Conservation (phyloP, 2,329 filamentous ascomycete species). For the Incumbomyces lentus region DNA sequence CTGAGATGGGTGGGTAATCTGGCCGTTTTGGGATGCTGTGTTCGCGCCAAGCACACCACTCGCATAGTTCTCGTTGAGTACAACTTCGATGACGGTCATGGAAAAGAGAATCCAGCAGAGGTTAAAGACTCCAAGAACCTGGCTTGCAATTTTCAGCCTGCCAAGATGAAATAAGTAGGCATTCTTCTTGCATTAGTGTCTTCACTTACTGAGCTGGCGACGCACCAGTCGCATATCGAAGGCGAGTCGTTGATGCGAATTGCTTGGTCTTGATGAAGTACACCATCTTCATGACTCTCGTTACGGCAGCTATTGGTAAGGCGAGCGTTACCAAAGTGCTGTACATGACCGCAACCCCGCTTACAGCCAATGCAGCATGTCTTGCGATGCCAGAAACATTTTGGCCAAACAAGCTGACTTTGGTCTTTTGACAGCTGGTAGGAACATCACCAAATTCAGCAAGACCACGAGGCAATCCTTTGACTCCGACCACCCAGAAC, state of each 20-base stretch:
- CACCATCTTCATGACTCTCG: constrained; percentile 5
- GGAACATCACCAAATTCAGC: background rate
- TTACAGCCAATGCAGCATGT: constrained; percentile 2
- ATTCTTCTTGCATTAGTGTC: background rate
- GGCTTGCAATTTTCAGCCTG: constrained; percentile 8
- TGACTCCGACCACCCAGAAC: constrained; percentile 12
- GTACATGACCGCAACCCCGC: constrained; percentile 4
- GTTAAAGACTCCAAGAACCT: constrained; percentile 11
- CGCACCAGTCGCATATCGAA: constrained; percentile 12
- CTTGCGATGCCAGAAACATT: background rate
- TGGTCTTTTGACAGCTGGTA: background rate
- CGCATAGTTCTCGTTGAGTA: constrained; percentile 12
- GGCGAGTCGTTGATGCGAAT: constrained; percentile 9
- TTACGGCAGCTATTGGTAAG: background rate
- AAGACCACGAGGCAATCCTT: constrained; percentile 3
- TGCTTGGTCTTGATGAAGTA: background rate
- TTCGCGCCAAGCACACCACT: constrained; percentile 11
- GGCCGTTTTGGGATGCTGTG: background rate
- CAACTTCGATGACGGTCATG: constrained; percentile 12
- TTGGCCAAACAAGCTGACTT: background rate
- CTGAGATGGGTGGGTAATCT: constrained; percentile 11
- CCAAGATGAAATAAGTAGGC: background rate
- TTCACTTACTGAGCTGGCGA: constrained; percentile 8
- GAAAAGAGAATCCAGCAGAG: constrained; percentile 11
- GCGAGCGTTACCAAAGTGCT: constrained; percentile 10